Conservation (phyloP, 768 basidiomycete species). For the Tylopilus vinaceipallidus region DNA sequence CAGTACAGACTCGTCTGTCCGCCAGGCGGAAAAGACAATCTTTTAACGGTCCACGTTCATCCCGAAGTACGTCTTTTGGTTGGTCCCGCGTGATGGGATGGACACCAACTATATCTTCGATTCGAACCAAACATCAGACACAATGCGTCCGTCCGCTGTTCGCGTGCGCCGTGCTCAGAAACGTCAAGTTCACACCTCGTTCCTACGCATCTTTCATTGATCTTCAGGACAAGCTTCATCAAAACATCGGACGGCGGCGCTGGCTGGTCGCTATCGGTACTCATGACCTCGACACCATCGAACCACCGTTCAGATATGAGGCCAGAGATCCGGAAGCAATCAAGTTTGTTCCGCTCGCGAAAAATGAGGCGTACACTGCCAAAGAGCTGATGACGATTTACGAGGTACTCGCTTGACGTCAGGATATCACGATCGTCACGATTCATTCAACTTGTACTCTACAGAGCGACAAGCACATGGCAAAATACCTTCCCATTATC, state of each 20-base stretch:
- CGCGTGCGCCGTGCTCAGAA: constrained; percentile 86
- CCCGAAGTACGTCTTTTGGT: constrained; percentile 58
- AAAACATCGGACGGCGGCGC: constrained; percentile 88
- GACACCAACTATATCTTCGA: neutral
- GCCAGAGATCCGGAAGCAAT: constrained; percentile 82
- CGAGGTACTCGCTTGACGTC: constrained; percentile 56
- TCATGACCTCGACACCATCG: constrained; percentile 90
- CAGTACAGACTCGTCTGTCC: constrained; percentile 74
- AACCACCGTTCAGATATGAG: constrained; percentile 85
- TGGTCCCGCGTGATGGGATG: neutral
- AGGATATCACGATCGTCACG: neutral
- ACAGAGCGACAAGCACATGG: constrained; percentile 89
- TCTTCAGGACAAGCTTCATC: constrained; percentile 98
- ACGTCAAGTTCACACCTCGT: constrained; percentile 80
- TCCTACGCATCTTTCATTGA: constrained; percentile 98
- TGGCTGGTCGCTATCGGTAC: constrained; percentile 96
- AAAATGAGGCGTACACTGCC: constrained; percentile 75
- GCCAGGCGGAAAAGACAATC: constrained; percentile 57
- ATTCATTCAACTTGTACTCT: neutral
- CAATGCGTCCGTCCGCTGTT: constrained; percentile 85
- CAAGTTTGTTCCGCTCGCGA: constrained; percentile 86
- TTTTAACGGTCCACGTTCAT: constrained; percentile 66
- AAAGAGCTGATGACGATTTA: constrained; percentile 92
- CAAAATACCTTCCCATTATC: constrained; percentile 88
- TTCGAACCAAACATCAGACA: constrained; percentile 47